Percentiles rank a stretch among this genome's conserved stretches.
Evolutionary conservation across 2,329 filamentous ascomycete species (phyloP).

Genomic region (Fusarium sp.): DNA sequence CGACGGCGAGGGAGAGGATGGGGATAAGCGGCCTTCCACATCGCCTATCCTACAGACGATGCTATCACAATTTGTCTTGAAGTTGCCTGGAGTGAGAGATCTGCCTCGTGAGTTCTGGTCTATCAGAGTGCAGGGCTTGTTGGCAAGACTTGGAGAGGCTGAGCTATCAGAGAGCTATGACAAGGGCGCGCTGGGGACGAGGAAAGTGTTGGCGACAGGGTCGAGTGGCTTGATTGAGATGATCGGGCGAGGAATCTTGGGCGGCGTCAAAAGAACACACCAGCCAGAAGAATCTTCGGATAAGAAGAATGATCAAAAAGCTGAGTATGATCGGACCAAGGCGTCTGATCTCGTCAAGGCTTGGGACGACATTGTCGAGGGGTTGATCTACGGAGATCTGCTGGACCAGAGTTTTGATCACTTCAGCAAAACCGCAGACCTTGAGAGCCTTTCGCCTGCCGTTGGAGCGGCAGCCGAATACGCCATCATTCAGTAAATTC

Average conservation of each 20-base stretch:
- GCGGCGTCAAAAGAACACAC: slow-evolving; percentile 60
- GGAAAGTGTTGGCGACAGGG: slow-evolving; percentile 82
- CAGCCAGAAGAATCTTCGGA: slow-evolving; percentile 12
- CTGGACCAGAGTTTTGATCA: slow-evolving; percentile 76
- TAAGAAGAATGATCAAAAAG: slow-evolving; percentile 4
- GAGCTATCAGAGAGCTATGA: slow-evolving; percentile 87
- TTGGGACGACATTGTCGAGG: slow-evolving; percentile 77
- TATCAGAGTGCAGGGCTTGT: slow-evolving; percentile 70
- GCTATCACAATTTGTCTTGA: slow-evolving; percentile 74
- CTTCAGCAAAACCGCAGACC: slow-evolving; percentile 70
- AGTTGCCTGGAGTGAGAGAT: slow-evolving; percentile 76
- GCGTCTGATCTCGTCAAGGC: slow-evolving; percentile 73
- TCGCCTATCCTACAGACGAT: slow-evolving; percentile 79
- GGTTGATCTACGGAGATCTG: slow-evolving; percentile 77
- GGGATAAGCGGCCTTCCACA: slow-evolving; percentile 58
- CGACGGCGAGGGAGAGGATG: slow-evolving; percentile 31
- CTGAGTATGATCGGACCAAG: slow-evolving; percentile 71
- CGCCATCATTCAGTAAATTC: slow-evolving; percentile 76
- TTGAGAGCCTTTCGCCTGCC: slow-evolving; percentile 75
- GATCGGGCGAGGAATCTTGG: slow-evolving; percentile 75
- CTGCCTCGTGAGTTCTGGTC: slow-evolving; percentile 77
- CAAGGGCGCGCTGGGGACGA: slow-evolving; percentile 80
- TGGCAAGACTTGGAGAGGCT: slow-evolving; percentile 74
- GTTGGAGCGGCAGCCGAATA: slow-evolving; percentile 77
- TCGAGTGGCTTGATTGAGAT: slow-evolving; percentile 79